Evolutionary conservation across 192 early-diverging fungal species (phyloP).

Genomic region (Mortierella hygrophila): DNA sequence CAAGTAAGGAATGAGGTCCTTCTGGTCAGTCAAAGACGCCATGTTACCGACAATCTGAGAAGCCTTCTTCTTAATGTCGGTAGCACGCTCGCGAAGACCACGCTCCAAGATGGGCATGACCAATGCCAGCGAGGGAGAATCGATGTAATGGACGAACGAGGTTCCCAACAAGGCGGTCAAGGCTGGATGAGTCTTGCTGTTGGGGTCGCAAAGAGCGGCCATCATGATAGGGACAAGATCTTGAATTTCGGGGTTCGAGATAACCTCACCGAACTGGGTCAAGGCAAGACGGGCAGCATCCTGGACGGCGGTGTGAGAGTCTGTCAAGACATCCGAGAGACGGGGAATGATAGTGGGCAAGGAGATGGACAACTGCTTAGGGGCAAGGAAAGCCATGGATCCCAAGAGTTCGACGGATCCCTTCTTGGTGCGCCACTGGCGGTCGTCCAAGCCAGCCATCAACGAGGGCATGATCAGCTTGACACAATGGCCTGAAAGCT

Average conservation of each 20-base stretch:
- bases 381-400: slow-evolving; percentile 95
- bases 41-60: slow-evolving; percentile 99
- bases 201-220: slow-evolving; percentile 90
- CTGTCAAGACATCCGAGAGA: slow-evolving; percentile 91
- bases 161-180: slow-evolving; percentile 90
- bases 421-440: slow-evolving; percentile 97
- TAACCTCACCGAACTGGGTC: slow-evolving; percentile 92
- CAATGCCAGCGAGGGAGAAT: slow-evolving; percentile 94
- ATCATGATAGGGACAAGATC: slow-evolving; percentile 88
- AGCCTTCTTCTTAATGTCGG: slow-evolving; percentile 93
- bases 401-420: slow-evolving; percentile 95
- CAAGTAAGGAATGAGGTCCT: slow-evolving; percentile 94
- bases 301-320: slow-evolving; percentile 94
- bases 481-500: slow-evolving; percentile 95
- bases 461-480: slow-evolving; percentile 94
- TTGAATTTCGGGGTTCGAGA: slow-evolving; percentile 98
- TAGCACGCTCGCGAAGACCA: slow-evolving; percentile 89
- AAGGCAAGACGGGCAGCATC: slow-evolving; percentile 88
- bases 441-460: slow-evolving; percentile 87
- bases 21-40: slow-evolving; percentile 93
- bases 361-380: slow-evolving; percentile 92
- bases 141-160: slow-evolving; percentile 98
- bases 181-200: slow-evolving; percentile 85
- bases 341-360: slow-evolving; percentile 94
- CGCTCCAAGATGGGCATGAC: slow-evolving; percentile 95